These are phyloP conservation scores for Harringtonia aguacate DNA, from an alignment of 2,329 filamentous ascomycete genomes.

Conservation along the genomic window DNA sequence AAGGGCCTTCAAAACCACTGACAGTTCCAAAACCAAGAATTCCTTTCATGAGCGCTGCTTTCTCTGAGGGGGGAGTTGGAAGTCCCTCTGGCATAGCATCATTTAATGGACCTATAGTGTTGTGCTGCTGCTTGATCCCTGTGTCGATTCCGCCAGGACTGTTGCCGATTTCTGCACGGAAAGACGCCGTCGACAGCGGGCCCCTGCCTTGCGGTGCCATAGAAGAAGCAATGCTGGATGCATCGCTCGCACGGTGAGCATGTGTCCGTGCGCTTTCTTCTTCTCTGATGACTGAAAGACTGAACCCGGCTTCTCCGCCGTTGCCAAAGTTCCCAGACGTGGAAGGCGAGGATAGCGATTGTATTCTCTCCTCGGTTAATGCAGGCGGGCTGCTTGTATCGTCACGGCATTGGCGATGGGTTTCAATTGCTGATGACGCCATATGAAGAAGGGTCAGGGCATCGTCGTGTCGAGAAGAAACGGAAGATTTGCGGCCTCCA, in stretches of 20 bases:
- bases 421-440: neutral
- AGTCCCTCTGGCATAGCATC: conserved; percentile 17
- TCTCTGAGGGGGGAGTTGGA: conserved; percentile 31
- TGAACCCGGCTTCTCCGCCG: conserved; percentile 2
- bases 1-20: neutral
- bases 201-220: conserved; percentile 23
- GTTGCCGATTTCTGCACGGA: conserved; percentile 9
- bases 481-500: no score
- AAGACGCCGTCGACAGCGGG: conserved; percentile 18
- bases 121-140: neutral
- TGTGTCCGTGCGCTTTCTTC: conserved; percentile 15
- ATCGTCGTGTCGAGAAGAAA: no score
- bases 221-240: conserved; percentile 27
- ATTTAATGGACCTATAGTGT: neutral
- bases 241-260: conserved; percentile 23
- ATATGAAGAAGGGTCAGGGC: no score
- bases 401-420: neutral
- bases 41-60: conserved; percentile 6
- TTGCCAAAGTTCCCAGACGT: neutral
- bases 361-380: neutral
- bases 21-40: neutral
- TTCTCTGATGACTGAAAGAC: conserved; percentile 13
- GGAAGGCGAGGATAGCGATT: neutral
- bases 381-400: neutral
- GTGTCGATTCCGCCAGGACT: conserved; percentile 13